phyloP scores from a whole-genome alignment of 2,329 filamentous ascomycete genomes.

The Trichoderma aggressivum region DNA sequence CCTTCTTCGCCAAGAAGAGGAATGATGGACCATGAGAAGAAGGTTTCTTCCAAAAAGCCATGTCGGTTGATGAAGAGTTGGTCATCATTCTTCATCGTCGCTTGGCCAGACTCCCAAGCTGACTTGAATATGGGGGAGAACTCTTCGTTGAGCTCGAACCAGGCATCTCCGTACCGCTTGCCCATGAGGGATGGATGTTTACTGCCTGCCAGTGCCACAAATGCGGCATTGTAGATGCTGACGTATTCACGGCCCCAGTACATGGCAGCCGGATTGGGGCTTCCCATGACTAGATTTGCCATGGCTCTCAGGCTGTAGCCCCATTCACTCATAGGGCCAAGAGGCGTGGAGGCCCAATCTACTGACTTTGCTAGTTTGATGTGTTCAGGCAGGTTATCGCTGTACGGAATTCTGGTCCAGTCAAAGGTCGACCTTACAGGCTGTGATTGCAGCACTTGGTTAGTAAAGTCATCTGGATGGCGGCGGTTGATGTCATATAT shows the following conservation, averaged over 20 bases:
- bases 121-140: conserved; percentile 65
- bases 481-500: conserved; percentile 25
- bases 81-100: conserved; percentile 82
- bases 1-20: conserved; percentile 73
- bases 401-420: conserved; percentile 71
- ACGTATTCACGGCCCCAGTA: conserved; percentile 73
- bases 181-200: conserved; percentile 79
- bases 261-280: conserved; percentile 70
- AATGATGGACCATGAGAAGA: conserved; percentile 80
- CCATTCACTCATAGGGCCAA: conserved; percentile 76
- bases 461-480: conserved; percentile 43
- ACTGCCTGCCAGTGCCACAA: conserved; percentile 66
- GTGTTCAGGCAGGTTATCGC: conserved; percentile 62
- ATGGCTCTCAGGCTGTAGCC: conserved; percentile 67
- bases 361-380: conserved; percentile 68
- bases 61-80: conserved; percentile 68
- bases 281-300: conserved; percentile 79
- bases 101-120: conserved; percentile 67
- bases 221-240: conserved; percentile 71
- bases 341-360: conserved; percentile 69
- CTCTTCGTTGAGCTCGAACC: conserved; percentile 72
- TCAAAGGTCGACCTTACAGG: conserved; percentile 61
- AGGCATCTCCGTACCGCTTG: conserved; percentile 62
- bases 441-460: conserved; percentile 31
- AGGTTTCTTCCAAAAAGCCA: conserved; percentile 72